Evolutionary conservation across 129 eudicot genomes (phyloP), one percentile per base, ranked within the genome.

Genomic region (Sambucus nigra): DNA sequence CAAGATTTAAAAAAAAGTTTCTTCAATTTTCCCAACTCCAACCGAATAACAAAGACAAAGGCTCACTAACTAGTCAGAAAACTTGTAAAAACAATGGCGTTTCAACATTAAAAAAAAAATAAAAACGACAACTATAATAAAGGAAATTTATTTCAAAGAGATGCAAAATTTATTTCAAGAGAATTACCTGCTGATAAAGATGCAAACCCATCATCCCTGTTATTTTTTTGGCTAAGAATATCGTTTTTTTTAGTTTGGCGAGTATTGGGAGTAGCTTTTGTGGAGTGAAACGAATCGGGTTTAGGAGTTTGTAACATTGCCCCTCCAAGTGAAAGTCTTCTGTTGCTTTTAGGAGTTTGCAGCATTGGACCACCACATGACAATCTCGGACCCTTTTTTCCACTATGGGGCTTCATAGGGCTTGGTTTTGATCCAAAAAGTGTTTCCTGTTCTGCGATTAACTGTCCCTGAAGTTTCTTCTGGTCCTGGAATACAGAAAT

Each of bases 341-440:
- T 66, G 73, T 76, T 81, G 70, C 62, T 80, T 31, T 9, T n/a
- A n/a, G n/a, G n/a, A n/a, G n/a, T n/a, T 9, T 35, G 42, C 42
- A 59, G 79, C 61, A 52, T n/a, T n/a, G n/a, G n/a, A n/a, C 94
- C 94, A 70, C 87, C 80, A 59, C 74, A 76, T 42, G 96, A 77
- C 72, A 92, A 55, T 57, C 89, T 72, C 22, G 87, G 57, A 50
- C 80, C 83, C 67, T 82, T 86, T 76, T 85, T 91, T 15, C 67
- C 84, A 74, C 66, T 76, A 55, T 71, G 87, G 57, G 56, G 69
- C 67, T 92, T 92, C 81, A 82, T 50, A 19, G 99, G 99, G 66
- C 99, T 92, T 15, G 96, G 99, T 61, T 92, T 92, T 51, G 99
- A 86, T 67, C 99, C 95, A 61, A 79, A 91, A 54, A 82, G 65